A percentile compares a stretch with the other conserved stretches of the same genome.
These are phyloP conservation scores for Dactylellina haptotyla DNA, from an alignment of 2,329 filamentous ascomycete genomes.

Conservation along the genomic window DNA sequence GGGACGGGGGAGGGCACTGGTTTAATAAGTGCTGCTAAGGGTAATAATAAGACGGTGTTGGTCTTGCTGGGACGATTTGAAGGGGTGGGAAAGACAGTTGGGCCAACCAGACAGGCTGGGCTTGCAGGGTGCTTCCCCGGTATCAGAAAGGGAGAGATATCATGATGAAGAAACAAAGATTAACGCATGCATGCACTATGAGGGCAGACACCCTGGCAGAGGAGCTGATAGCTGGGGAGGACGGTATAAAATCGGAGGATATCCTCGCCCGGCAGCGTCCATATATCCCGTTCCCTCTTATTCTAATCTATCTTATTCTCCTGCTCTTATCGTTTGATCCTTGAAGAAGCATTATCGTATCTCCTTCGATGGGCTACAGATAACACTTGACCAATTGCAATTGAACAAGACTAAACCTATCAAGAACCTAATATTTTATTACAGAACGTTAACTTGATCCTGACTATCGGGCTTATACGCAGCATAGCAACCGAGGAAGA, in stretches of 20 bases:
- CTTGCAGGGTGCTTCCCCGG: slow-evolving; percentile 32
- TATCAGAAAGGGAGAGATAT: slow-evolving; percentile 24
- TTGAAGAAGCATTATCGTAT: no score
- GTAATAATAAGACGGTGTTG: slow-evolving; percentile 14
- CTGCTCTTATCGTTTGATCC: not conserved
- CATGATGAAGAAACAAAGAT: slow-evolving; percentile 15
- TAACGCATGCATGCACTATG: no score
- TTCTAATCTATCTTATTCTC: slow-evolving; percentile 6
- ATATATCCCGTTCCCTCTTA: slow-evolving; percentile 16
- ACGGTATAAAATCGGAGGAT: slow-evolving; percentile 38
- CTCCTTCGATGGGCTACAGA: no score
- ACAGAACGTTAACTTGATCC: no score
- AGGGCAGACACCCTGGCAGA: slow-evolving; percentile 19
- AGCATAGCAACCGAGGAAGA: no score
- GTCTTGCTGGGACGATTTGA: slow-evolving; percentile 46
- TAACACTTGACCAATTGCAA: no score
- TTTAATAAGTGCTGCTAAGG: not conserved
- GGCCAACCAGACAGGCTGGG: slow-evolving; percentile 30
- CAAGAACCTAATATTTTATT: no score
- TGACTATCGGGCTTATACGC: no score
- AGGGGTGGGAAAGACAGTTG: not conserved
- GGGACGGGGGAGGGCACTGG: not conserved
- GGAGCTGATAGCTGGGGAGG: slow-evolving; percentile 26
- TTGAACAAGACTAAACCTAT: no score
- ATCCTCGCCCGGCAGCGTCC: not conserved